Evolutionary conservation across 2,329 filamentous ascomycete species (phyloP).

Genomic region (Nigrospora oryzae): DNA sequence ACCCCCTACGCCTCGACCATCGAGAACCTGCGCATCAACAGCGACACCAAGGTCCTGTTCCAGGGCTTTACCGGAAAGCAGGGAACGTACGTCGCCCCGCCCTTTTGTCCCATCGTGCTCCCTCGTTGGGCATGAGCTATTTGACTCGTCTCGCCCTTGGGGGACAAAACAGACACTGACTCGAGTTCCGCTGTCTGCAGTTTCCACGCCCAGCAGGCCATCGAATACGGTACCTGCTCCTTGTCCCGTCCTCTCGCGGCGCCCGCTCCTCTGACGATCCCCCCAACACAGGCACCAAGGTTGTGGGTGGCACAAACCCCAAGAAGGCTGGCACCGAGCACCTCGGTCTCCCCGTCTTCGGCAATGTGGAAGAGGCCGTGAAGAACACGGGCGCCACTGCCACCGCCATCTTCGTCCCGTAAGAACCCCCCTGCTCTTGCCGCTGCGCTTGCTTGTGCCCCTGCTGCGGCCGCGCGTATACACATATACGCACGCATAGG

Average conservation of each 20-base stretch:
- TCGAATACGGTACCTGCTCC: constrained; percentile 76
- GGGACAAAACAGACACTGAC: background rate
- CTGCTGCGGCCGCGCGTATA: too few species aligned
- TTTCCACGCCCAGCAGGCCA: constrained; percentile 95
- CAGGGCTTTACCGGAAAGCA: constrained; percentile 98
- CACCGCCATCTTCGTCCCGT: constrained; percentile 95
- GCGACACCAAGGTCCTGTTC: constrained; percentile 88
- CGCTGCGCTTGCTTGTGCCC: too few species aligned
- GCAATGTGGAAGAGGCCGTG: constrained; percentile 77
- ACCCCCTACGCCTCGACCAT: constrained; percentile 65
- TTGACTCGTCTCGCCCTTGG: background rate
- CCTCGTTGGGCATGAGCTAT: background rate
- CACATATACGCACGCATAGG: too few species aligned
- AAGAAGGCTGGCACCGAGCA: constrained; percentile 94
- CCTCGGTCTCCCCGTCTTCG: constrained; percentile 88
- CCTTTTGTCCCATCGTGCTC: background rate
- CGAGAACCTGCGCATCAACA: constrained; percentile 86
- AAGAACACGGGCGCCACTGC: constrained; percentile 86
- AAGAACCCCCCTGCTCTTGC: constrained; percentile 22
- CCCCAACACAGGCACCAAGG: constrained; percentile 67
- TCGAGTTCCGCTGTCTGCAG: constrained; percentile 34
- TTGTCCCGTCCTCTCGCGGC: constrained; percentile 2
- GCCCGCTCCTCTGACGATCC: constrained; percentile 18
- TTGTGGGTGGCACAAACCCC: constrained; percentile 96
- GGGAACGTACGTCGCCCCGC: constrained; percentile 63